Percentiles rank a stretch among this genome's conserved stretches.
Evolutionary conservation across 2,329 filamentous ascomycete genomes (phyloP).

Genomic region (Microcyclospora pomicola): DNA sequence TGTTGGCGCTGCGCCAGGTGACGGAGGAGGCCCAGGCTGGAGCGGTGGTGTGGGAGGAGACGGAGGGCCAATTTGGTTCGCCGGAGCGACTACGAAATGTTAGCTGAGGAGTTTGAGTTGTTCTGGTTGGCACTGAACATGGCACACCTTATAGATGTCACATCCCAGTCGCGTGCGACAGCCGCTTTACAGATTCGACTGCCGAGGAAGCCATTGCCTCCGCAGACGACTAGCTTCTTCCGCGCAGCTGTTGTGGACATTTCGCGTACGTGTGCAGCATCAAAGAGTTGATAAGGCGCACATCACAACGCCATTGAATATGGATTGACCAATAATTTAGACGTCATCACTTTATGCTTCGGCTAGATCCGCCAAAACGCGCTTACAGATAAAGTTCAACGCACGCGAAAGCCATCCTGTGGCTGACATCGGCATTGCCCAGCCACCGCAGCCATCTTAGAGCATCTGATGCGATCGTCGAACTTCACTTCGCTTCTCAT

Average conservation of each 20-base stretch:
- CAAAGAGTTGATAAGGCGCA: too few relatives aligned
- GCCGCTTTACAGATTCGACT: slow-evolving; percentile 83
- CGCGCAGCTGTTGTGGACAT: slow-evolving; percentile 21
- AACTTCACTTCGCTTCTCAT: too few relatives aligned
- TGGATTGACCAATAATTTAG: too few relatives aligned
- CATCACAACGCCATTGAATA: too few relatives aligned
- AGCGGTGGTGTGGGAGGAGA: slow-evolving; percentile 56
- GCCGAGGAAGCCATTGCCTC: slow-evolving; percentile 81
- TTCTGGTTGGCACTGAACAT: background rate
- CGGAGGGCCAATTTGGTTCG: slow-evolving; percentile 67
- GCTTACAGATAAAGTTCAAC: too few relatives aligned
- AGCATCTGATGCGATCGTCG: too few relatives aligned
- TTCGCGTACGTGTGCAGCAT: too few relatives aligned
- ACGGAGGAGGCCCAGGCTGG: slow-evolving; percentile 74
- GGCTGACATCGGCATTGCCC: too few relatives aligned
- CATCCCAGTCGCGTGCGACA: slow-evolving; percentile 73
- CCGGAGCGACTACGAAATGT: slow-evolving; percentile 64
- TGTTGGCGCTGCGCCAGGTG: slow-evolving; percentile 76
- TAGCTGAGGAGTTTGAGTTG: background rate
- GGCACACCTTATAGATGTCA: slow-evolving; percentile 74
- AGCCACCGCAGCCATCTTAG: too few relatives aligned
- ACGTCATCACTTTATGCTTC: too few relatives aligned
- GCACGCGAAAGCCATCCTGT: too few relatives aligned
- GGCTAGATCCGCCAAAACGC: too few relatives aligned
- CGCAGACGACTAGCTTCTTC: slow-evolving; percentile 79